Percentiles rank a stretch among this genome's conserved stretches.
Evolutionary conservation across 495 filamentous ascomycete genomes (phyloP).

Genomic region (Aspergillus saccharolyticus): DNA sequence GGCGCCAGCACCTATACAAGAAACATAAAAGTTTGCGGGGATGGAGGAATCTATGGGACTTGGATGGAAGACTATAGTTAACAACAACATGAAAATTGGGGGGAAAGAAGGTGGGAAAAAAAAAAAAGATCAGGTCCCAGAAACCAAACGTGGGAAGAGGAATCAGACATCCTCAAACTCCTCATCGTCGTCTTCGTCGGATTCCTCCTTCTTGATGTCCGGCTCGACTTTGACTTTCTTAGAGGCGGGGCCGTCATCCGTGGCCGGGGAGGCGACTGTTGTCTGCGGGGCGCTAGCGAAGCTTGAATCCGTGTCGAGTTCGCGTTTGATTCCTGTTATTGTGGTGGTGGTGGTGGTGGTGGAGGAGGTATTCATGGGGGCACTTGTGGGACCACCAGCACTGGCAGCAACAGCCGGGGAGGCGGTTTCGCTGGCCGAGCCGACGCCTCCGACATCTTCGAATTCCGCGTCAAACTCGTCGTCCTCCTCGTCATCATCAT

Average conservation of each 20-base stretch:
- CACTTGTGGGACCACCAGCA: constrained; percentile 24
- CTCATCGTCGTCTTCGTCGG: constrained; percentile 48
- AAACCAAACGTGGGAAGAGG: background rate
- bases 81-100: background rate
- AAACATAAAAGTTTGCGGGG: no score
- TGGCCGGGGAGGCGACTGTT: constrained; percentile 38
- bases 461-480: constrained; percentile 48
- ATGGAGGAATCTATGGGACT: no score
- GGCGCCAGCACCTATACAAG: no score
- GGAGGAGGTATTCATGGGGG: no score
- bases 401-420: constrained; percentile 28
- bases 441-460: constrained; percentile 43
- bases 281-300: constrained; percentile 38
- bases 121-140: background rate
- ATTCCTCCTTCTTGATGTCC: constrained; percentile 36
- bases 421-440: constrained; percentile 20
- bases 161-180: constrained; percentile 48
- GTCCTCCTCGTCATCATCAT: constrained; percentile 43
- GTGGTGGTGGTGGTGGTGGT: constrained; percentile 11
- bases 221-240: constrained; percentile 43
- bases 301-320: constrained; percentile 38
- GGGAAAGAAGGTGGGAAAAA: background rate
- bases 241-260: constrained; percentile 31
- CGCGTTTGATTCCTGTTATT: constrained; percentile 31
- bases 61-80: no score